Evolutionary conservation across 2,329 filamentous ascomycete genomes (phyloP).

Genomic region (Cordyceps cicadae): DNA sequence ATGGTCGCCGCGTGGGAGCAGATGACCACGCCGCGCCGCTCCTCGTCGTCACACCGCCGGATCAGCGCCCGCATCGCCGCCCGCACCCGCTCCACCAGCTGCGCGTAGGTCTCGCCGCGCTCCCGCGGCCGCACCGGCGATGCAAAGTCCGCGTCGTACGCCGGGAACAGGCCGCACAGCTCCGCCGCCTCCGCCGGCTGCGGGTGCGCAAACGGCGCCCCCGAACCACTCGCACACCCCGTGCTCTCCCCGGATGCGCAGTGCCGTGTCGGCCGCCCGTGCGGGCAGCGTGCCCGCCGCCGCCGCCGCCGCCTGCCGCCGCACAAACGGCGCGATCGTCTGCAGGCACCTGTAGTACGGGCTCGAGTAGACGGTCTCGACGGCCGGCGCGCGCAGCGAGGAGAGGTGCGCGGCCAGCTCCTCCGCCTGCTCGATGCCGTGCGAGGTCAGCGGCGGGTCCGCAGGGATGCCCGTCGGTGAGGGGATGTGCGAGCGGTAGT

Average conservation of each 20-base stretch:
- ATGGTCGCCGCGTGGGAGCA: conserved; percentile 86
- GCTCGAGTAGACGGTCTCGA: conserved; percentile 73
- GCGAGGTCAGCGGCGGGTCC: conserved; percentile 78
- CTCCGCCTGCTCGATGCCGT: conserved; percentile 75
- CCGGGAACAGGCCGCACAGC: conserved; percentile 61
- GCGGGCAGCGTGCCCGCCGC: neutral
- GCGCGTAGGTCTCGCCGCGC: conserved; percentile 69
- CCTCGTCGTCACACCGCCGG: conserved; percentile 59
- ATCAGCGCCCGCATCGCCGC: conserved; percentile 64
- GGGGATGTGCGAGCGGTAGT: conserved; percentile 63
- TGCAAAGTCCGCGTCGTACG: conserved; percentile 48
- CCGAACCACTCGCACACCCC: conserved; percentile 86
- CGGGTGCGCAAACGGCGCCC: conserved; percentile 77
- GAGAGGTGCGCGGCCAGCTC: conserved; percentile 64
- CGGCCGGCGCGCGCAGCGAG: conserved; percentile 49
- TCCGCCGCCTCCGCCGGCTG: conserved; percentile 56
- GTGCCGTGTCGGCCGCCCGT: conserved; percentile 18
- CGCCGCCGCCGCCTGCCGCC: conserved; percentile 27
- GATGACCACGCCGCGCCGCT: conserved; percentile 63
- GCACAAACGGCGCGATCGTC: conserved; percentile 64
- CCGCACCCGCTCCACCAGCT: conserved; percentile 74
- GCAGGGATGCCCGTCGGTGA: conserved; percentile 83
- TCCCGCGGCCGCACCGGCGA: conserved; percentile 57
- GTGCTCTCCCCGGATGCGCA: conserved; percentile 45
- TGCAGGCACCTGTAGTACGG: conserved; percentile 85